Conservation (phyloP, 345 rosid genomes). For the Psidium friedrichsthalianum region DNA sequence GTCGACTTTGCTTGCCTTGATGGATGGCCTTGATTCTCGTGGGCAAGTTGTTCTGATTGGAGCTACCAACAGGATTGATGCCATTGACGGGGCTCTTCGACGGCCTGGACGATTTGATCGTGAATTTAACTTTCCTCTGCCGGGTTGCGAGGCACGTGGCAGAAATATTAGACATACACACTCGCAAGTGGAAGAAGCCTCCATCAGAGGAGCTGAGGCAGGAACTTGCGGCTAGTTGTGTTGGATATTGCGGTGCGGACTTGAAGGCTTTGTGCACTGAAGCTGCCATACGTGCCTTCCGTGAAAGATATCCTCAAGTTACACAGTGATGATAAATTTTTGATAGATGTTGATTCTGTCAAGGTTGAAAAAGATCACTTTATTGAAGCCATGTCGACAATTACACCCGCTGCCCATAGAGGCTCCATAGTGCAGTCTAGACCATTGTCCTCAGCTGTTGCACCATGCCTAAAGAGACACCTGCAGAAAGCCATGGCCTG, state of each 20-base stretch:
- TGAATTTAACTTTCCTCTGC: constrained; percentile 94
- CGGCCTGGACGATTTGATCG: constrained; percentile 99
- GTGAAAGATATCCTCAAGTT: constrained; percentile 99
- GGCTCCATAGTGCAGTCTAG: constrained; percentile 94
- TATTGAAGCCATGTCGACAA: constrained; percentile 89
- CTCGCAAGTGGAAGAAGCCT: constrained; percentile 96
- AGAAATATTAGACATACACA: constrained; percentile 91
- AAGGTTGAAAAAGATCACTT: constrained; percentile 85
- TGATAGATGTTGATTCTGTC: constrained; percentile 90
- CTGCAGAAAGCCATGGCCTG: constrained; percentile 61
- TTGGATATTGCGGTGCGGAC: constrained; percentile 99
- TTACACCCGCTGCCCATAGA: constrained; percentile 98
- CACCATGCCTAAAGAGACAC: constrained; percentile 81
- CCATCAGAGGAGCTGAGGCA: constrained; percentile 71
- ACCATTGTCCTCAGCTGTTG: constrained; percentile 89
- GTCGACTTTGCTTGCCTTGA: constrained; percentile 94
- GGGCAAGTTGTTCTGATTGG: constrained; percentile 99
- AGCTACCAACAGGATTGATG: constrained; percentile 99
- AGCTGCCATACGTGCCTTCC: constrained; percentile 98
- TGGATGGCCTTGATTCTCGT: constrained; percentile 99
- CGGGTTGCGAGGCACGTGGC: constrained; percentile 97
- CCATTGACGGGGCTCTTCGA: constrained; percentile 98
- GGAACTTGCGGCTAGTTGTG: constrained; percentile 97
- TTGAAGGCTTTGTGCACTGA: constrained; percentile 94
- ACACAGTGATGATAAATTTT: constrained; percentile 94